Conservation (phyloP, 2,329 filamentous ascomycete genomes). For the Myriosclerotinia duriaeana region DNA sequence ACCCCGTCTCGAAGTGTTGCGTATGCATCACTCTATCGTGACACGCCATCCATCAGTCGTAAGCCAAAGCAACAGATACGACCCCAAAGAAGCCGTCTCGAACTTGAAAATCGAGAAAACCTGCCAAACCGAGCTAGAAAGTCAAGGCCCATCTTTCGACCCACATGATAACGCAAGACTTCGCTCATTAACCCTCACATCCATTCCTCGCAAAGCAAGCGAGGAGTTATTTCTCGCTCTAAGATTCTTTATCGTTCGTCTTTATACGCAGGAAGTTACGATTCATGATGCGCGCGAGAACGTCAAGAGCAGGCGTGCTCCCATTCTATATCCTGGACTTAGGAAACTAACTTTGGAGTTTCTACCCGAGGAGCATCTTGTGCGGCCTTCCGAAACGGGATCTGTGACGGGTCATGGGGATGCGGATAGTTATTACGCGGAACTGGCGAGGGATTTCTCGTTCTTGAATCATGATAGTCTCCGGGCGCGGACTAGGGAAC, state of each 20-base stretch:
- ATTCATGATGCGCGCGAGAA: slow-evolving; percentile 40
- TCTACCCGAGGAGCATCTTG: slow-evolving; percentile 27
- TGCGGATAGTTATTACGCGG: slow-evolving; percentile 32
- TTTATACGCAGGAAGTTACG: slow-evolving; percentile 50
- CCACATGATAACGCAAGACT: slow-evolving; percentile 60
- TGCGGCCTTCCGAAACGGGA: background rate
- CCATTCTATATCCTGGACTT: slow-evolving; percentile 52
- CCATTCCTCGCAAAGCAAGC: slow-evolving; percentile 54
- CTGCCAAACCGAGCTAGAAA: slow-evolving; percentile 38
- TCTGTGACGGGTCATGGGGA: slow-evolving; percentile 36
- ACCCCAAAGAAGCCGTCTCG: slow-evolving; percentile 10
- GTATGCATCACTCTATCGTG: slow-evolving; percentile 60
- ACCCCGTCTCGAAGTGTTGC: slow-evolving; percentile 51
- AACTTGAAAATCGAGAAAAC: slow-evolving; percentile 43
- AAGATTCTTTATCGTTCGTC: slow-evolving; percentile 48
- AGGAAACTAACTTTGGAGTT: slow-evolving; percentile 56
- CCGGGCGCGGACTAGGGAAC: background rate
- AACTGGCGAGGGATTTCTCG: slow-evolving; percentile 34
- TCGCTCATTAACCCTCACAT: slow-evolving; percentile 52
- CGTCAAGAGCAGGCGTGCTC: slow-evolving; percentile 35
- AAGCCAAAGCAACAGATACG: background rate
- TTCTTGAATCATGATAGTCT: slow-evolving; percentile 32
- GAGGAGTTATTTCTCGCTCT: slow-evolving; percentile 53
- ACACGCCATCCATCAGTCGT: slow-evolving; percentile 52
- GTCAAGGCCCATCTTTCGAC: slow-evolving; percentile 49